These are phyloP conservation scores for Candida tropicalis DNA, from an alignment of 1,139 yeast species.

Conservation along the genomic window DNA sequence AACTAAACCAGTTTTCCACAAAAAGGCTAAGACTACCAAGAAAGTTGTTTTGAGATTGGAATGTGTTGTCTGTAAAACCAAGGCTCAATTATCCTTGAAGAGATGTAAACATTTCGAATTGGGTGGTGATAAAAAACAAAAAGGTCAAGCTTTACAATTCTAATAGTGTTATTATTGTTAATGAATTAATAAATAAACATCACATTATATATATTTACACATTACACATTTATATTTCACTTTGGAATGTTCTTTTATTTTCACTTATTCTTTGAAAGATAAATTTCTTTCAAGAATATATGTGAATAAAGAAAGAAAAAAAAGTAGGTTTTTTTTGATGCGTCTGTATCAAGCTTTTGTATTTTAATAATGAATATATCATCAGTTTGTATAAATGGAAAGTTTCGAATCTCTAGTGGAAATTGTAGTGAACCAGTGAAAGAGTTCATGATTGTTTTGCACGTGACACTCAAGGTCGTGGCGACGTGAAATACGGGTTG, in stretches of 20 bases:
- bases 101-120: constrained; percentile 99
- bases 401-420: no score
- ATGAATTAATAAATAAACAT: constrained; percentile 6
- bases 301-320: neutral
- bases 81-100: constrained; percentile 97
- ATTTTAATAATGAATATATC: constrained; percentile 1
- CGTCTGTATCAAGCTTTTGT: neutral
- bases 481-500: neutral
- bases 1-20: constrained; percentile 99
- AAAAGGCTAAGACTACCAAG: constrained; percentile 99
- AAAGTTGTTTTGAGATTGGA: constrained; percentile 99
- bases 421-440: no score
- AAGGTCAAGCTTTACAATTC: constrained; percentile 98
- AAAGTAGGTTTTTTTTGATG: neutral
- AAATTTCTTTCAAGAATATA: no score
- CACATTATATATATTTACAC: constrained; percentile 4
- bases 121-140: constrained; percentile 99
- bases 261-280: no score
- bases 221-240: constrained; percentile 1
- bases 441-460: no score
- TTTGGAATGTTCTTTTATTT: constrained; percentile 1
- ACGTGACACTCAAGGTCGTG: neutral
- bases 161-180: constrained; percentile 38
- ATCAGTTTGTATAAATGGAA: neutral
- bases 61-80: constrained; percentile 98